Base-by-base conservation (phyloP, 208 protist genomes). In the Leishmania arabica region DNA sequence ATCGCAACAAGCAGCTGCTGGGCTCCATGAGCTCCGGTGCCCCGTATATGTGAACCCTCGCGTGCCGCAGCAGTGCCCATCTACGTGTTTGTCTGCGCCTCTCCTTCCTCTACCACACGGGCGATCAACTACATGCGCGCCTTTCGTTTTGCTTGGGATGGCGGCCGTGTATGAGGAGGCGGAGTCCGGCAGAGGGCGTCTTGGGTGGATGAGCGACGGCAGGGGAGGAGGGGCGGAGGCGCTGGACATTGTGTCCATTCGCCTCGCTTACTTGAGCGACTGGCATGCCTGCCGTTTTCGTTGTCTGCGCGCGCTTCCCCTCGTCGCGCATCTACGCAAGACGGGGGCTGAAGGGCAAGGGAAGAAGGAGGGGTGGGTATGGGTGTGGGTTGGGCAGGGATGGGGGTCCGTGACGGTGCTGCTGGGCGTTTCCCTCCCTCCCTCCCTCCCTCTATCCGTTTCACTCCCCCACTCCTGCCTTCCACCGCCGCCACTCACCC, bases 21-120 rank as follows among this genome's bases (percentile, higher is more conserved):
- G 94, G 94, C 13, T 97, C 94, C 13, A 94, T 97, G 88, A 97
- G 94, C 87, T 93, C 90, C 42, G 94, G 94, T 17, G 94, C 94
- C 21, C 94, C 94, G 62, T 95, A 95, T 83, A 95, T 97, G 92
- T 97, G 87, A 51, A 27, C 37, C 24, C 27, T 37, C 27, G 27
- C 17, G 68, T 73, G 68, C 68, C 2, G 27, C 27, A 45, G 11
- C 40, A 19, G n/a, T 53, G 68, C 42, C 27, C 66, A 72, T 72
- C 34, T 71, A 19, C 40, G 7, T 7, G 8, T 56, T 64, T 45
- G 15, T 40, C 27, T 73, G 37, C 45, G 5, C 15, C 13, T 49
- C 45, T 73, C 66, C 40, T 51, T 72, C 5, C 45, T 17, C 51
- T 54, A 64, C 68, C 13, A 54, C 27, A 40, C 37, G 31, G 31